Percentiles rank a stretch among this genome's conserved stretches.
These are phyloP conservation scores for Candida odintsovae DNA, from an alignment of 805 yeast genomes.

Conservation along the genomic window DNA sequence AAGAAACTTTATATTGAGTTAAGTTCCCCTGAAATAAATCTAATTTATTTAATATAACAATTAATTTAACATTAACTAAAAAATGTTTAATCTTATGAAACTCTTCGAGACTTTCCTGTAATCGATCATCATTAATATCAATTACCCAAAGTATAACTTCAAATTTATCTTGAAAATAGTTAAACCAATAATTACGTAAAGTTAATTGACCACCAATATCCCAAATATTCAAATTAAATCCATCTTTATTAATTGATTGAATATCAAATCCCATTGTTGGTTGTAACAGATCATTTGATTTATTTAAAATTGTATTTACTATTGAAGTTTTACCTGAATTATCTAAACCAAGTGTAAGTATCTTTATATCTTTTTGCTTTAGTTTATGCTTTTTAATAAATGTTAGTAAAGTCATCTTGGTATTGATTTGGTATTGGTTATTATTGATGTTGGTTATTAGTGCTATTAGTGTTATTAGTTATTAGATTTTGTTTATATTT, in stretches of 20 bases:
- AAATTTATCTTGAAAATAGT: conserved; percentile 69
- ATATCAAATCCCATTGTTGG: conserved; percentile 94
- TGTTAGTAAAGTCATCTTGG: conserved; percentile 72
- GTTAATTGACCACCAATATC: conserved; percentile 90
- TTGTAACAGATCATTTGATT: conserved; percentile 49
- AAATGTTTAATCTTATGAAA: conserved; percentile 47
- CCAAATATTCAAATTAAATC: conserved; percentile 54
- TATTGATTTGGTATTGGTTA: not conserved
- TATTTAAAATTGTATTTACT: conserved; percentile 48
- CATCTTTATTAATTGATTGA: conserved; percentile 42
- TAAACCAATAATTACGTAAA: conserved; percentile 86
- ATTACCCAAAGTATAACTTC: conserved; percentile 84
- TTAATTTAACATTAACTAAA: conserved; percentile 61
- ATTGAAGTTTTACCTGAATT: conserved; percentile 90
- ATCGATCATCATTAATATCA: conserved; percentile 59
- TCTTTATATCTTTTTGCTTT: conserved; percentile 71
- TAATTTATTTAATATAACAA: conserved; percentile 68
- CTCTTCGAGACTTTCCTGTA: conserved; percentile 61
- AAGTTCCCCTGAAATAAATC: conserved; percentile 42
- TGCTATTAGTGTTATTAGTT: too few relatives aligned
- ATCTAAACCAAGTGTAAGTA: conserved; percentile 79
- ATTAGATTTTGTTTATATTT: too few relatives aligned
- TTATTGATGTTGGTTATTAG: too few relatives aligned
- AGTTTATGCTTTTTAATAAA: conserved; percentile 77
- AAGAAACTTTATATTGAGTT: conserved; percentile 6